phyloP scores from a whole-genome alignment of 2,329 filamentous ascomycete species.

The Verticillium nubilum region DNA sequence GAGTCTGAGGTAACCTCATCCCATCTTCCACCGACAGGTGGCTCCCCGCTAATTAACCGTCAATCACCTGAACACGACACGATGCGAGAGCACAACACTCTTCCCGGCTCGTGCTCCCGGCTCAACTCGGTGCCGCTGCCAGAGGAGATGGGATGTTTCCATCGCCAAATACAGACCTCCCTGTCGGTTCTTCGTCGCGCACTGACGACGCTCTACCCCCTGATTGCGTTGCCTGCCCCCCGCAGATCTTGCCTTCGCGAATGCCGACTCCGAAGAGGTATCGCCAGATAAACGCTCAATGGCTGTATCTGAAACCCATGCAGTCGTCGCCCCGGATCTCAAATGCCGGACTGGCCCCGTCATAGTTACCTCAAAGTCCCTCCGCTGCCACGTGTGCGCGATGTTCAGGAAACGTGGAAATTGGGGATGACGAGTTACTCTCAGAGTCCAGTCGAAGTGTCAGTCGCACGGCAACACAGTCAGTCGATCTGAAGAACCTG shows the following conservation, averaged over 20 bases:
- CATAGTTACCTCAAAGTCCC: background rate
- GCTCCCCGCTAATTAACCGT: background rate
- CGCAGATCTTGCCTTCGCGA: background rate
- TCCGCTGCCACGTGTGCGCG: background rate
- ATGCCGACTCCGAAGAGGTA: background rate
- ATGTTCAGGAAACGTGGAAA: background rate
- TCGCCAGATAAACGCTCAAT: background rate
- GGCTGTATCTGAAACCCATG: background rate
- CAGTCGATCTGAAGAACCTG: background rate
- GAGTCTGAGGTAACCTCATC: background rate
- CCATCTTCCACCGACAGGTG: background rate
- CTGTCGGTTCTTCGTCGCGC: background rate
- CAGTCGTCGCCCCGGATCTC: background rate
- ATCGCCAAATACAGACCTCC: background rate
- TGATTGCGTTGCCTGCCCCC: background rate
- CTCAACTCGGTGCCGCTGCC: background rate
- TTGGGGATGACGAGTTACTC: background rate
- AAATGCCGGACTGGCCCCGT: background rate
- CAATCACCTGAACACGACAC: background rate
- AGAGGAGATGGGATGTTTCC: background rate
- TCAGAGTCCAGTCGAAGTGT: background rate
- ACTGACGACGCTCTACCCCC: background rate
- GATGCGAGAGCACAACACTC: background rate
- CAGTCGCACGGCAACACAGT: background rate
- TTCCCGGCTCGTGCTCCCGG: background rate